Evolutionary conservation across 2,329 filamentous ascomycete genomes (phyloP).

Genomic region (Drechslerella coelobrocha): DNA sequence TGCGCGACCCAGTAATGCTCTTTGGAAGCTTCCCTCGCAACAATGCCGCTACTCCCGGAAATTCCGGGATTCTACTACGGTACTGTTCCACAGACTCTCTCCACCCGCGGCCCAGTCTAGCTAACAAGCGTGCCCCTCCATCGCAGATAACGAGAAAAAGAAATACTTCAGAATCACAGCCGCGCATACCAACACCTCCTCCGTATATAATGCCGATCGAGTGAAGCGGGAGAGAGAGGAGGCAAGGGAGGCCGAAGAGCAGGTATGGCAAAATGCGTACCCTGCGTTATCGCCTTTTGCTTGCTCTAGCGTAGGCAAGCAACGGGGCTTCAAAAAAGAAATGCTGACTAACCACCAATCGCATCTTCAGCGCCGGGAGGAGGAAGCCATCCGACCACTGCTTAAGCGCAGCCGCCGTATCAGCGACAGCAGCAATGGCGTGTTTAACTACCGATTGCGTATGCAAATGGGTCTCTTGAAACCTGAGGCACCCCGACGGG

Average conservation of each 20-base stretch:
- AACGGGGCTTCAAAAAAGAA: no score
- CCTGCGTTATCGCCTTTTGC: no score
- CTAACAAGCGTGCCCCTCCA: constrained; percentile 12
- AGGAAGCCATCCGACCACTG: constrained; percentile 33
- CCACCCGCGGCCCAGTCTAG: not conserved
- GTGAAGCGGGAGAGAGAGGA: constrained; percentile 37
- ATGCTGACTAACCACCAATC: constrained; percentile 6
- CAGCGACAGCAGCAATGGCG: constrained; percentile 41
- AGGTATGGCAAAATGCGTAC: constrained; percentile 20
- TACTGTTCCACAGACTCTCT: constrained; percentile 12
- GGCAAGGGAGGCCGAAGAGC: constrained; percentile 41
- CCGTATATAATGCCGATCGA: constrained; percentile 47
- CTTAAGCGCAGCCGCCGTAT: constrained; percentile 38
- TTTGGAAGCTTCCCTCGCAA: constrained; percentile 50
- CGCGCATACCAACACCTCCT: constrained; percentile 38
- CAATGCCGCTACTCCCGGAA: constrained; percentile 49
- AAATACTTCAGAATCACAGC: constrained; percentile 48
- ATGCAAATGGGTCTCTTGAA: constrained; percentile 47
- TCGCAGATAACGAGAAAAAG: constrained; percentile 48
- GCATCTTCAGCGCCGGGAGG: constrained; percentile 27
- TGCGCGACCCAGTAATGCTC: constrained; percentile 42
- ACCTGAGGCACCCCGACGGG: constrained; percentile 30
- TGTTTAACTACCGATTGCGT: constrained; percentile 45
- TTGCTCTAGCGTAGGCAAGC: no score
- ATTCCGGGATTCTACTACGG: constrained; percentile 51